Conservation (phyloP, 352 stramenopile species). For the Phytophthora pini region DNA sequence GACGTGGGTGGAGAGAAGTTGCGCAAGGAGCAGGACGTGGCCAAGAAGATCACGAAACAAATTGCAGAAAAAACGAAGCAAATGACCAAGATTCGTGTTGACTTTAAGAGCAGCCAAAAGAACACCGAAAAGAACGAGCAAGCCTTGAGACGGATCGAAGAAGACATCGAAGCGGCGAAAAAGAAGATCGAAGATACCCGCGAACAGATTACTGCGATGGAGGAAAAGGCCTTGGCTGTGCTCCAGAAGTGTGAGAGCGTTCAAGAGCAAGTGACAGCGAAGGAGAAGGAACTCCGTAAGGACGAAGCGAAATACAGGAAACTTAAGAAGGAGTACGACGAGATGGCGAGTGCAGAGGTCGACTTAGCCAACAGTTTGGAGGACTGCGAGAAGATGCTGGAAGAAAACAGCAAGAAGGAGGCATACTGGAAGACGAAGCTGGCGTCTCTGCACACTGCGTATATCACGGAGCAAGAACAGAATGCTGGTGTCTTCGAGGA, state of each 20-base stretch:
- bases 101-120: conserved; percentile 87
- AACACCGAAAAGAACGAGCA: conserved; percentile 75
- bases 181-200: conserved; percentile 88
- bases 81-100: conserved; percentile 86
- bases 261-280: conserved; percentile 88
- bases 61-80: conserved; percentile 92
- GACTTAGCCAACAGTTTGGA: conserved; percentile 95
- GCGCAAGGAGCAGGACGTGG: conserved; percentile 93
- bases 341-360: conserved; percentile 92
- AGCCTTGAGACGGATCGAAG: conserved; percentile 64
- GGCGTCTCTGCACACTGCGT: conserved; percentile 64
- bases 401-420: conserved; percentile 92
- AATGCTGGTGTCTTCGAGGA: conserved; percentile 80
- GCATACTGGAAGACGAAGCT: conserved; percentile 87
- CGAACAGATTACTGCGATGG: conserved; percentile 91
- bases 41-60: conserved; percentile 80
- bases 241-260: conserved; percentile 92
- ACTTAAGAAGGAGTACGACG: conserved; percentile 91
- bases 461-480: conserved; percentile 72
- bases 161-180: conserved; percentile 79
- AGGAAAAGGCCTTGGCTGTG: conserved; percentile 93
- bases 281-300: conserved; percentile 81
- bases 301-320: conserved; percentile 86
- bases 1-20: conserved; percentile 94
- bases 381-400: conserved; percentile 92